These are phyloP conservation scores for Asterophora parasitica DNA, from an alignment of 768 basidiomycete species.

Conservation along the genomic window DNA sequence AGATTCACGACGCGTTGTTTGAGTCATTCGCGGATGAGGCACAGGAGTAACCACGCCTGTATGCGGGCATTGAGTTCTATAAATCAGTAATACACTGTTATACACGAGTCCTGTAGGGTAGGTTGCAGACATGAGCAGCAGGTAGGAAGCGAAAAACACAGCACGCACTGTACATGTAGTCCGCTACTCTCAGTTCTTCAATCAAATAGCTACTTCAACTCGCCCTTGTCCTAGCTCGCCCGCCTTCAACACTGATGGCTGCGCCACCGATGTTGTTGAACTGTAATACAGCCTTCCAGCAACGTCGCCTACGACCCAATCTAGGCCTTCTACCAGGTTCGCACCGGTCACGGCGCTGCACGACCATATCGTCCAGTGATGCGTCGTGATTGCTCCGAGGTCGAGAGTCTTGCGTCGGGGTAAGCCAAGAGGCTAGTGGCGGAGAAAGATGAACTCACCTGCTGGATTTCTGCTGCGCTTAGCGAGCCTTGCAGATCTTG, in stretches of 20 bases:
- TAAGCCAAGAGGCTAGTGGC: constrained; percentile 4
- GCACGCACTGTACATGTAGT: background rate
- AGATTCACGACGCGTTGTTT: too few species aligned
- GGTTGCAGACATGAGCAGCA: constrained; percentile 8
- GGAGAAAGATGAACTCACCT: constrained; percentile 45
- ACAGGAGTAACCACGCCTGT: too few species aligned
- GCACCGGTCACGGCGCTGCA: constrained; percentile 91
- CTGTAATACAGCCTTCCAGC: constrained; percentile 85
- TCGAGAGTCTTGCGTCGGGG: constrained; percentile 26
- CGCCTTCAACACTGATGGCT: background rate
- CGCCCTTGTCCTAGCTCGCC: background rate
- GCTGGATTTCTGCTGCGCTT: constrained; percentile 74
- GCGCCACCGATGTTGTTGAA: constrained; percentile 28
- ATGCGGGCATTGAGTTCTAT: too few species aligned
- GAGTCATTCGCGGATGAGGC: too few species aligned
- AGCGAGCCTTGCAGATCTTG: constrained; percentile 91
- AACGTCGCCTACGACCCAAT: constrained; percentile 91
- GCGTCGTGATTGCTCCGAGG: constrained; percentile 76
- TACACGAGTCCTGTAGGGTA: constrained; percentile 1
- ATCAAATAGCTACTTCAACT: background rate
- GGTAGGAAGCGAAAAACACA: background rate
- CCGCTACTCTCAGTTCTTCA: background rate
- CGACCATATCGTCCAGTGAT: constrained; percentile 84
- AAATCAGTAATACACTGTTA: constrained; percentile 1
- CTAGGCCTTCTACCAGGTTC: constrained; percentile 78